Evolutionary conservation across 2,329 filamentous ascomycete genomes (phyloP), one percentile per base, ranked within the genome.

Genomic region (Endoconidiophora laricicola): DNA sequence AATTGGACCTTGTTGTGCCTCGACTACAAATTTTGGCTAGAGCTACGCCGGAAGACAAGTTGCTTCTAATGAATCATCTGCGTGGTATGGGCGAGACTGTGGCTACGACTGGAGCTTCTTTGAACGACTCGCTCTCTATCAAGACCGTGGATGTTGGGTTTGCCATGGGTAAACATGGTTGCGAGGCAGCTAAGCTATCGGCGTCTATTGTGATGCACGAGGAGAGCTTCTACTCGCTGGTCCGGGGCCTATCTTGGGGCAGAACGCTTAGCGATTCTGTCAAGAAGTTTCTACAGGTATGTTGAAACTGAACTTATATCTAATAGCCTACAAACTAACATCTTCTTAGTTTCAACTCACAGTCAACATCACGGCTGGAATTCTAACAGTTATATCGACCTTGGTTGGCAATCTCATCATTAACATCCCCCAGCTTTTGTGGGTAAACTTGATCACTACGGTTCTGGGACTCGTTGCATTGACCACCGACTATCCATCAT

Each of bases 31-130:
- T 84, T 16, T 69, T 84, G 42, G 80, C 80, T 24, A 71, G 79
- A 46, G 82, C 79, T 0, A 81, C 77, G 41, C 80, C 80, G 0
- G 78, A 83, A 55, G 80, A 84, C 56, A 84, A 84, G 63, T 67
- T 76, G 12, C 72, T 74, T 37, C 68, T 84, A 33, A 79, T 83
- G 29, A 75, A 73, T 57, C 69, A 74, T 39, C 66, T 84, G 1
- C 78, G 79, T 57, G 72, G 76, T 45, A 71, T 82, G 53, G 79
- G 78, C 20, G 75, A 80, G 60, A 79, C 74, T 3, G 78, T 81
- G 24, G 78, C 78, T 37, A 77, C 81, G 1, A 81, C 78, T 38
- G 78, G 78, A 54, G 78, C 81, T 55, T 78, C 78, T 40, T 80
- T 77, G 40, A 81, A 81, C 49, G 78, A 81, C 57, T 78, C 76